Conservation (phyloP, 768 basidiomycete genomes). For the Mycena galericulata region DNA sequence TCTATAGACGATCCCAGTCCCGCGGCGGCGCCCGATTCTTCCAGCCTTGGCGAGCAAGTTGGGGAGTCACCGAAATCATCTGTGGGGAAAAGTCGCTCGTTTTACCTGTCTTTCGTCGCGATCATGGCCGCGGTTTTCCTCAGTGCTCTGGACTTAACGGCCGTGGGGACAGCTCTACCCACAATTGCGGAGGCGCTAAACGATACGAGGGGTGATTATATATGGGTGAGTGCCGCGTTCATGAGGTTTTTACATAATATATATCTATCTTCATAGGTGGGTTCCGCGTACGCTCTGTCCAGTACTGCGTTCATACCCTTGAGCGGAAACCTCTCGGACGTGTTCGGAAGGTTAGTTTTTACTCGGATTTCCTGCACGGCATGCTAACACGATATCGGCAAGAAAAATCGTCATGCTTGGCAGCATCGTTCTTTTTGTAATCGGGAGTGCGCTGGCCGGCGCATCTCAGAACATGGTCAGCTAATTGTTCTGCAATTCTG, state of each 20-base stretch:
- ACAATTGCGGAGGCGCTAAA: slow-evolving; percentile 31
- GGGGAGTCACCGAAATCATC: too few species aligned
- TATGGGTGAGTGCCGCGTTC: slow-evolving; percentile 22
- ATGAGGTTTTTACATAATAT: neutral
- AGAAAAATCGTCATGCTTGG: slow-evolving; percentile 45
- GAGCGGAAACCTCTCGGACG: slow-evolving; percentile 47
- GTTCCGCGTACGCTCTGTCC: slow-evolving; percentile 53
- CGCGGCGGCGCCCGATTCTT: too few species aligned
- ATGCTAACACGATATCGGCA: neutral
- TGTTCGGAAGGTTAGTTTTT: slow-evolving; percentile 45
- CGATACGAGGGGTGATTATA: slow-evolving; percentile 33
- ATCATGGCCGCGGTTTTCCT: slow-evolving; percentile 30
- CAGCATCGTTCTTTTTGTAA: slow-evolving; percentile 48
- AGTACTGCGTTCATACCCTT: too few species aligned
- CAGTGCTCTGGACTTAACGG: slow-evolving; percentile 30
- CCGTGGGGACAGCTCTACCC: slow-evolving; percentile 33
- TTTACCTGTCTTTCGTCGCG: slow-evolving; percentile 32
- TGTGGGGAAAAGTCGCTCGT: slow-evolving; percentile 32
- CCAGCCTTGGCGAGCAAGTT: too few species aligned
- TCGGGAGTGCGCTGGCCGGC: slow-evolving; percentile 57
- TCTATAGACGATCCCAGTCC: too few species aligned
- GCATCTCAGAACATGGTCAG: slow-evolving; percentile 51
- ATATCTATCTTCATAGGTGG: slow-evolving; percentile 41
- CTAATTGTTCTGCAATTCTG: neutral
- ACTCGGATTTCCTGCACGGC: neutral